A percentile compares a stretch with the other conserved stretches of the same genome.
These are phyloP conservation scores for Aegilops umbellulata DNA, from an alignment of 176 grass and related monocot genomes.

Conservation along the genomic window DNA sequence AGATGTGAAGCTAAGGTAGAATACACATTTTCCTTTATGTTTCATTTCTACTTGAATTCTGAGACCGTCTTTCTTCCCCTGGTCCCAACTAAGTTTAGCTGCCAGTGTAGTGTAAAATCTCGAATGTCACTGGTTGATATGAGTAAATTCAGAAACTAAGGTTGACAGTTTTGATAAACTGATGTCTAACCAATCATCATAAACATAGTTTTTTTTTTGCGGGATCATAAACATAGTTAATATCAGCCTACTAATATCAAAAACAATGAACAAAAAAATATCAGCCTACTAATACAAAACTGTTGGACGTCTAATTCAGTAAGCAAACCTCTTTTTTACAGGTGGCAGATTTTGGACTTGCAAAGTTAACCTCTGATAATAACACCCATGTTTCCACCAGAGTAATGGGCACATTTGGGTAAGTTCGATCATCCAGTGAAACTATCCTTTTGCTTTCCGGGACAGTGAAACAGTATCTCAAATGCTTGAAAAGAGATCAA, in stretches of 20 bases:
- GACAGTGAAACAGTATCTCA: slow-evolving; percentile 5
- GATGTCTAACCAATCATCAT: slow-evolving; percentile 1
- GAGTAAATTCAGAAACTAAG: slow-evolving; percentile 12
- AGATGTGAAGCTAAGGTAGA: slow-evolving; percentile 74
- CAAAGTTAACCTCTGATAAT: slow-evolving; percentile 75
- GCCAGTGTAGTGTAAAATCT: background rate
- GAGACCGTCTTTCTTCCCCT: background rate
- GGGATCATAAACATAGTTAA: slow-evolving; percentile 14
- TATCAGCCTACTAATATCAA: too few species aligned
- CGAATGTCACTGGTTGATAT: background rate
- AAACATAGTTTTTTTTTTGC: too few species aligned
- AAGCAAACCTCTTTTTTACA: slow-evolving; percentile 38
- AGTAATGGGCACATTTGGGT: slow-evolving; percentile 98
- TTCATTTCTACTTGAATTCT: background rate
- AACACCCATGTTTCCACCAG: slow-evolving; percentile 93
- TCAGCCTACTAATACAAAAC: background rate
- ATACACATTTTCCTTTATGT: background rate
- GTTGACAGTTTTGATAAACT: background rate
- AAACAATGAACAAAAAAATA: too few species aligned
- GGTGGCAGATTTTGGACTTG: slow-evolving; percentile 99
- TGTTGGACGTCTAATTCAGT: background rate
- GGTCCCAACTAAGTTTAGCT: background rate
- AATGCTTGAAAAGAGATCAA: background rate
- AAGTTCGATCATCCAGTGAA: slow-evolving; percentile 22
- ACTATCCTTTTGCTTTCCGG: background rate